Percentiles rank a stretch among this genome's conserved stretches.
Evolutionary conservation across 768 basidiomycete genomes (phyloP).

Genomic region (Tulasnella sp.): DNA sequence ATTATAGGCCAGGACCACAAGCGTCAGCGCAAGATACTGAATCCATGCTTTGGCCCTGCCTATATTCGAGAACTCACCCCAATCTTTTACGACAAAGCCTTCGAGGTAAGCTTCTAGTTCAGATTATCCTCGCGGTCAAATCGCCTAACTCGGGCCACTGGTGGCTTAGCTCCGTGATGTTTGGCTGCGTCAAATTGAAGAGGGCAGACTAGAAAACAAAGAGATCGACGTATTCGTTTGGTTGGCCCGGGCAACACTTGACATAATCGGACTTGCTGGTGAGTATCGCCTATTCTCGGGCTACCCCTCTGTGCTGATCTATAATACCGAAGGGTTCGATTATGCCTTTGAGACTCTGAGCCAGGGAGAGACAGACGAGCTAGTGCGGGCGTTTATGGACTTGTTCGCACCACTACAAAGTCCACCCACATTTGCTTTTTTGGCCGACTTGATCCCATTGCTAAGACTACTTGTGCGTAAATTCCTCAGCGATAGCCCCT

Average conservation of each 20-base stretch:
- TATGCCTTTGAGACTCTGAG: constrained; percentile 46
- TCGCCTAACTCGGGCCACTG: background rate
- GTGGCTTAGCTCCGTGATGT: constrained; percentile 25
- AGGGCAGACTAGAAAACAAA: background rate
- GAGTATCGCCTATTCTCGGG: background rate
- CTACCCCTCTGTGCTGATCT: too few species aligned
- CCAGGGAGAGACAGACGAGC: constrained; percentile 42
- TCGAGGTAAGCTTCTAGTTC: constrained; percentile 40
- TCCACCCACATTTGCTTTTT: background rate
- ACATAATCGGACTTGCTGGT: background rate
- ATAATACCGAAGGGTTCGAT: constrained; percentile 39
- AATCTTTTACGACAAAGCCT: constrained; percentile 60
- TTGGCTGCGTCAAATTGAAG: background rate
- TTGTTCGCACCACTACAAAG: constrained; percentile 36
- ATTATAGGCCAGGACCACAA: constrained; percentile 15
- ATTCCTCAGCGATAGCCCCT: background rate
- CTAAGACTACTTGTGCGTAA: constrained; percentile 8
- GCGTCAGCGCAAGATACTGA: constrained; percentile 40
- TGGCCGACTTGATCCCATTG: background rate
- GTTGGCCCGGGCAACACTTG: background rate
- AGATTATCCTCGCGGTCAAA: background rate
- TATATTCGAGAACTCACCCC: constrained; percentile 62
- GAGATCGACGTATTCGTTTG: background rate
- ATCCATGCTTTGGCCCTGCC: constrained; percentile 65
- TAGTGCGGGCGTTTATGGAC: constrained; percentile 43